Base-by-base conservation (phyloP, 768 basidiomycete species). In the Dioszegia hungarica region DNA sequence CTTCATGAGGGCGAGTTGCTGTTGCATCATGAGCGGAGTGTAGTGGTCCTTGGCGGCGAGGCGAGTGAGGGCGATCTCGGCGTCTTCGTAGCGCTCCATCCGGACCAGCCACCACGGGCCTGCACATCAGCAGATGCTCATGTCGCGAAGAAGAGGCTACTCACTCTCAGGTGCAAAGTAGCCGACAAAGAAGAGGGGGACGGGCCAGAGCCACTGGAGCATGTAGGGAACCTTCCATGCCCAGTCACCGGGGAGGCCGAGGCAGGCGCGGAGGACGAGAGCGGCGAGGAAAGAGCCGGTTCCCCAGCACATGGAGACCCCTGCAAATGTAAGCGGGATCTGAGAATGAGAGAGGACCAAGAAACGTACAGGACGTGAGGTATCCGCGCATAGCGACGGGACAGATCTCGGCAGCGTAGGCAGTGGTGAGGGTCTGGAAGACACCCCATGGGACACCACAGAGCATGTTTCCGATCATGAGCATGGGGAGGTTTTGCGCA, bases 381-480 rank as follows among this genome's bases (percentile, higher is more conserved):
- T 68, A 68, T 2, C 59, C 63, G 41, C 72, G 72, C 17, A 73
- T 64, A 8, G 59, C 43, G 34, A 65, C 57, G 11, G 69, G 72
- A 36, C 55, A 59, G 57, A 73, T 63, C 43, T 73, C 71, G 22
- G 66, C 56, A n/a, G 71, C 71, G 51, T 73, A 73, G 17, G 66
- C 54, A 28, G 69, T 63, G 17, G 68, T 70, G 14, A 70, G 29
- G 5, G 63, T 50, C 31, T 50, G 56, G 45, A 61, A 60, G 47
- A 57, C 50, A 60, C 70, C 70, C 70, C 70, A 75, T n/a, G 70
- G 72, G 20, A 75, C 61, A 49, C 74, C 74, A 40, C 67, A 72
- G 27, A 76, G 52, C 27, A 62, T 44, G 19, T 62, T 48, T 11
- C 31, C 61, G 37, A 48, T 59, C 17, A 59, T 40, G 31, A 62